A percentile compares a stretch with the other conserved stretches of the same genome.
Conservation (phyloP, 2,329 filamentous ascomycete species). For the Ceratocystis lukuohia region DNA sequence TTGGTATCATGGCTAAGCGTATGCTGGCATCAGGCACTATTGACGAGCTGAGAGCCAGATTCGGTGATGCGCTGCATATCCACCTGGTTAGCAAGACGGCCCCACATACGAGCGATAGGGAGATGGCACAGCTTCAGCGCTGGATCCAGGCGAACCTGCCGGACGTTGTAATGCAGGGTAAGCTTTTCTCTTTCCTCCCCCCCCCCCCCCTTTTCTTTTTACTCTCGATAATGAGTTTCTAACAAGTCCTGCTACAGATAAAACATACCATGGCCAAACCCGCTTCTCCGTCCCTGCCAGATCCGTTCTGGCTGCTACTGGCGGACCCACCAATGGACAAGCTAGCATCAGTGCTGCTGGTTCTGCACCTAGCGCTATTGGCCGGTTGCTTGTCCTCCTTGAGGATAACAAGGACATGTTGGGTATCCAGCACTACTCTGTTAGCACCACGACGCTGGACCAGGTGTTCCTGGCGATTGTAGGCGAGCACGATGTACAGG, state of each 20-base stretch:
- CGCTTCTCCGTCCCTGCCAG: conserved; percentile 61
- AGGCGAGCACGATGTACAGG: conserved; percentile 60
- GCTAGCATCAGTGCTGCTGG: not conserved
- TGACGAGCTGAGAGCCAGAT: conserved; percentile 56
- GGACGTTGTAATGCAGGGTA: conserved; percentile 48
- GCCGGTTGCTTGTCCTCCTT: conserved; percentile 55
- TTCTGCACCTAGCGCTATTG: conserved; percentile 38
- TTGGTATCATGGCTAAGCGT: conserved; percentile 69
- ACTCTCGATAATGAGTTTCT: not conserved
- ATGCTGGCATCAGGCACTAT: conserved; percentile 78
- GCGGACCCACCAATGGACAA: not conserved
- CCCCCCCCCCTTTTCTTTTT: not conserved
- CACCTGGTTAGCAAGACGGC: conserved; percentile 66
- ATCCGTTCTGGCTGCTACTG: conserved; percentile 24
- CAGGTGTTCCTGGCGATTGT: conserved; percentile 85
- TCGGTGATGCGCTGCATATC: conserved; percentile 67
- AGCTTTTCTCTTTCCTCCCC: not conserved
- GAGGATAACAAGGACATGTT: conserved; percentile 57
- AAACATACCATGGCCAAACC: conserved; percentile 73
- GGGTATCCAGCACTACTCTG: conserved; percentile 73
- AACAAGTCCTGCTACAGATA: conserved; percentile 28
- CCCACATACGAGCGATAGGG: conserved; percentile 54
- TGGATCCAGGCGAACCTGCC: conserved; percentile 54
- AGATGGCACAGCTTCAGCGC: conserved; percentile 50
- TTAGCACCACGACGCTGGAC: conserved; percentile 75